These are phyloP conservation scores for Stropharia rugosoannulata DNA, from an alignment of 768 basidiomycete species.

Conservation along the genomic window DNA sequence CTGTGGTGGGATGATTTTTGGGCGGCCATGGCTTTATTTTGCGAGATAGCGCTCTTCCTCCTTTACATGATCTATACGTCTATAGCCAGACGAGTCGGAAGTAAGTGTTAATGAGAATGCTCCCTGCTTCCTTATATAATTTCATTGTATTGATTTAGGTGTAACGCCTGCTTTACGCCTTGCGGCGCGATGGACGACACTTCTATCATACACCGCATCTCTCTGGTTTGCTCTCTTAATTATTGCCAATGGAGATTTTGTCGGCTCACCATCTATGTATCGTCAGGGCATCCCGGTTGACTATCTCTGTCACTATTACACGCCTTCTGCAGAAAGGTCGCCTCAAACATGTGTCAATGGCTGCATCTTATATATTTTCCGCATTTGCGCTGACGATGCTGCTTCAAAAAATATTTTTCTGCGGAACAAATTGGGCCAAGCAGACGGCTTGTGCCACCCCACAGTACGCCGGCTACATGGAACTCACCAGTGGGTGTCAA, in stretches of 20 bases:
- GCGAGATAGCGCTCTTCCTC: not conserved
- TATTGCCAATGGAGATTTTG: not conserved
- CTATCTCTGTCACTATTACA: slow-evolving; percentile 1
- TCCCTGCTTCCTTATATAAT: too few relatives aligned
- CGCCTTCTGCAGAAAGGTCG: not conserved
- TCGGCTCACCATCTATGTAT: not conserved
- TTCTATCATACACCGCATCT: not conserved
- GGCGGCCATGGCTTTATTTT: not conserved
- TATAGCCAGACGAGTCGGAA: not conserved
- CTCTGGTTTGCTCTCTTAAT: not conserved
- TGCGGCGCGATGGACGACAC: not conserved
- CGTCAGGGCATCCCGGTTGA: slow-evolving; percentile 1
- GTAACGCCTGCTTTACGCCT: not conserved
- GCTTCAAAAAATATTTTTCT: slow-evolving; percentile 2
- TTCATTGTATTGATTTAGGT: not conserved
- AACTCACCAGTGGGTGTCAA: slow-evolving; percentile 2
- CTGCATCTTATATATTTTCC: not conserved
- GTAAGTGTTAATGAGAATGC: not conserved
- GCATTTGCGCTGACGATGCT: not conserved
- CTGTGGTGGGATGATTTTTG: slow-evolving; percentile 8
- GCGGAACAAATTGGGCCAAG: not conserved
- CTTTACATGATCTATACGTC: not conserved
- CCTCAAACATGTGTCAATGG: not conserved
- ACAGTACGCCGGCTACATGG: not conserved
- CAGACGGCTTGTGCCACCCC: not conserved